Evolutionary conservation across 2,329 filamentous ascomycete genomes (phyloP), one percentile per base, ranked within the genome.

Genomic region (Xylaria sp.): DNA sequence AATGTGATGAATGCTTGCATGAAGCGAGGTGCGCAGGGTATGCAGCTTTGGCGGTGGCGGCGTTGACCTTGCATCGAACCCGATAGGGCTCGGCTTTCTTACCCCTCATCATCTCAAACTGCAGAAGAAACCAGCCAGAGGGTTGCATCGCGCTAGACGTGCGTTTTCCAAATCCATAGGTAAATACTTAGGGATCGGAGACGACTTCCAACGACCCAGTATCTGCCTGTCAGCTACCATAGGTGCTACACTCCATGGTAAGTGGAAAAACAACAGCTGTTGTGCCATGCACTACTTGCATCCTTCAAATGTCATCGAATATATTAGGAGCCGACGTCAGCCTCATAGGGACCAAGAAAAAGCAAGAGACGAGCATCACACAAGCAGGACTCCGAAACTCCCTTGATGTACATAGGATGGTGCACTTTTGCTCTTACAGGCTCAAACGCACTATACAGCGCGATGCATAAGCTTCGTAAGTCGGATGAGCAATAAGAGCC

Each of bases 1-100:
- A 51, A 53, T 70, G 69, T 65, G 68, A 69, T 62, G 34, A 32
- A 47, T 45, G 60, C 21, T 57, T 69, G 69, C 69, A 70, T 70
- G 59, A 64, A 58, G 65, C 51, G 45, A 60, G 53, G 50, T 53
- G 53, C 50, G 36, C 34, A 47, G 47, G n/a, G 36, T 47, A 61
- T 61, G 65, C 61, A 60, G 58, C 62, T 63, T 47, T 63, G 58
- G 62, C 45, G 45, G 56, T 54, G 57, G n/a, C 60, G 36, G 60
- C 56, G 34, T 45, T 64, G 64, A 65, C 61, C 60, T 55, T 67
- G 56, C 59, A 63, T 65, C 59, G 50, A 55, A 60, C 45, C 56
- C 62, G 59, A 60, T 68, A 70, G 45, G 59, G 51, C 59, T 57
- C 55, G 47, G 61, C 12, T 68, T 58, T 51, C 24, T 55, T 56